phyloP scores from a whole-genome alignment of 2,329 filamentous ascomycete genomes.

The Aspergillus sp. region DNA sequence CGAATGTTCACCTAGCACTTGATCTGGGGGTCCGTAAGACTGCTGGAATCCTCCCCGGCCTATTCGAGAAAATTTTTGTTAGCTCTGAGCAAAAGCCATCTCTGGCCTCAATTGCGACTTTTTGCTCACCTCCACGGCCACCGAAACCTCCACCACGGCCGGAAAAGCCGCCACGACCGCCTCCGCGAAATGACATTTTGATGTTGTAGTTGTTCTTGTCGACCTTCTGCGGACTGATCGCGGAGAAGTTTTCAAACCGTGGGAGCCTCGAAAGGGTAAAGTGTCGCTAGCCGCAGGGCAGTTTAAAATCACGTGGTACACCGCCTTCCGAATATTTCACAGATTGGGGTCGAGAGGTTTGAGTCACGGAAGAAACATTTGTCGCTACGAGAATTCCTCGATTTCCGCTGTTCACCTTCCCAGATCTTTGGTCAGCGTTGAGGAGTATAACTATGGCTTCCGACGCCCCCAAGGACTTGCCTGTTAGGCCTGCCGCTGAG shows the following conservation, averaged over 20 bases:
- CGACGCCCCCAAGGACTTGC: constrained; percentile 37
- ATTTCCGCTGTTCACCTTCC: constrained; percentile 24
- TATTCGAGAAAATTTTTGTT: constrained; percentile 42
- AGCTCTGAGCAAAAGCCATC: constrained; percentile 21
- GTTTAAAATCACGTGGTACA: constrained; percentile 34
- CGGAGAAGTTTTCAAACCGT: constrained; percentile 43
- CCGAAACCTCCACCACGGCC: constrained; percentile 51
- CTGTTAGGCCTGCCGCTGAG: constrained; percentile 35
- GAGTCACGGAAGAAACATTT: constrained; percentile 10
- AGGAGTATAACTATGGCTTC: constrained; percentile 31
- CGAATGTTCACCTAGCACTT: constrained; percentile 54
- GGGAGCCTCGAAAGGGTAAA: constrained; percentile 47
- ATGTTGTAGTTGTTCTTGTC: constrained; percentile 25
- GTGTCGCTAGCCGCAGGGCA: constrained; percentile 37
- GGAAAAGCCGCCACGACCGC: constrained; percentile 52
- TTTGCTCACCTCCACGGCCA: constrained; percentile 43
- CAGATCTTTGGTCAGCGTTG: constrained; percentile 9
- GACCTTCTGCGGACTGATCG: constrained; percentile 24
- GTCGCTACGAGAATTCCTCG: constrained; percentile 13
- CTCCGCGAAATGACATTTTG: constrained; percentile 66
- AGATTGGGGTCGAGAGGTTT: constrained; percentile 13
- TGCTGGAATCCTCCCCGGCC: constrained; percentile 63
- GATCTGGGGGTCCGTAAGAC: constrained; percentile 62
- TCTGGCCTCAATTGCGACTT: constrained; percentile 22
- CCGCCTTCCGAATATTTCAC: constrained; percentile 34